A percentile compares a stretch with the other conserved stretches of the same genome.
Evolutionary conservation across 116 monocot genomes (phyloP).

Genomic region (Cymodocea nodosa): DNA sequence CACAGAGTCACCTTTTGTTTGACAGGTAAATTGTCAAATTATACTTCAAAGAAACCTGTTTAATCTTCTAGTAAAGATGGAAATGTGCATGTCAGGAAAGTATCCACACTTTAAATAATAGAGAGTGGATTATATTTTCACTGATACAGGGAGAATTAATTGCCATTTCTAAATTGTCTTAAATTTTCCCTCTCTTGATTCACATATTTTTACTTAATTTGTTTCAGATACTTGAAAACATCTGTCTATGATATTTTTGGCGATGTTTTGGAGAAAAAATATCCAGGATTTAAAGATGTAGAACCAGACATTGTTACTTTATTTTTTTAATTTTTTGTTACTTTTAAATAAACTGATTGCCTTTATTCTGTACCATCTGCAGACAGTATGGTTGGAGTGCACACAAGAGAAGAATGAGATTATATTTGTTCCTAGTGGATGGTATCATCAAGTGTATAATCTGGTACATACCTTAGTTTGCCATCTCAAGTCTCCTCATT

Average conservation of each 20-base stretch:
- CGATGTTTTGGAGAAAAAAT: slow-evolving; percentile 56
- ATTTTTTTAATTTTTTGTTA: background rate
- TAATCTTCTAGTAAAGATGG: no score
- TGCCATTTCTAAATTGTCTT: no score
- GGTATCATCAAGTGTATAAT: slow-evolving; percentile 98
- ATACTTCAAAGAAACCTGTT: background rate
- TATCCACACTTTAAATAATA: no score
- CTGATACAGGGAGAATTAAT: no score
- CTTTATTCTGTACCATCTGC: slow-evolving; percentile 20
- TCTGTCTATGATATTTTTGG: slow-evolving; percentile 67
- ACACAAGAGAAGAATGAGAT: slow-evolving; percentile 77
- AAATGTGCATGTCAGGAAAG: no score
- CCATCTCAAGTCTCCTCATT: background rate
- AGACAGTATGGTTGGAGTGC: slow-evolving; percentile 87
- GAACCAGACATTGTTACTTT: background rate
- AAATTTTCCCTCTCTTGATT: background rate
- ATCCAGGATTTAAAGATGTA: slow-evolving; percentile 84
- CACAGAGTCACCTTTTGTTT: slow-evolving; percentile 64
- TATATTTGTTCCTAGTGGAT: slow-evolving; percentile 97
- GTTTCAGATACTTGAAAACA: slow-evolving; percentile 42
- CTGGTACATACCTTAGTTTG: slow-evolving; percentile 34
- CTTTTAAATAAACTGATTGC: slow-evolving; percentile 1
- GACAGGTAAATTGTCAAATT: slow-evolving; percentile 39
- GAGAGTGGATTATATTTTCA: no score
- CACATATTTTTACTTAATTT: background rate